A percentile compares a stretch with the other conserved stretches of the same genome.
Conservation (phyloP, 768 basidiomycete species). For the Termitomyces sp. region DNA sequence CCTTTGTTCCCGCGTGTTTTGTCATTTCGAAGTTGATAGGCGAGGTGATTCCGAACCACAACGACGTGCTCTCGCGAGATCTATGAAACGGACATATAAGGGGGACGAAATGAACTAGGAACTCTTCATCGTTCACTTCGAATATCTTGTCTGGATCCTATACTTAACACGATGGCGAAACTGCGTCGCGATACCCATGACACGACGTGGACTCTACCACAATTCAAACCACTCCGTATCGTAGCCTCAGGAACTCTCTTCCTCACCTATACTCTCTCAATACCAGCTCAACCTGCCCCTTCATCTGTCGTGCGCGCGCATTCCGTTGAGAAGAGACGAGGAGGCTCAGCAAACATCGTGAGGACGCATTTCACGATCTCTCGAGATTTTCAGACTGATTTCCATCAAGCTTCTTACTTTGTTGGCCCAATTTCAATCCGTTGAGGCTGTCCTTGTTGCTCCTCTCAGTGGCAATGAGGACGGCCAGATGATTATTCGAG, state of each 20-base stretch:
- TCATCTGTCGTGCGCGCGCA: conserved; percentile 63
- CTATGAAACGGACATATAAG: conserved; percentile 2
- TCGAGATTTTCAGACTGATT: conserved; percentile 1
- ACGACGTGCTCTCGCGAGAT: not conserved
- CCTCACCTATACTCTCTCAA: conserved; percentile 62
- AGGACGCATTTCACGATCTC: not conserved
- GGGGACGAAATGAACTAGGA: conserved; percentile 13
- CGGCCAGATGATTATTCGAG: conserved; percentile 53
- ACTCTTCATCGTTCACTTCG: not conserved
- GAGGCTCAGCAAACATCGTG: conserved; percentile 66
- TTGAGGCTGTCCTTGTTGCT: conserved; percentile 68
- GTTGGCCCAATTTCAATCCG: conserved; percentile 62
- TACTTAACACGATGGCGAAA: conserved; percentile 32
- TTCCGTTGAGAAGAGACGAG: conserved; percentile 59
- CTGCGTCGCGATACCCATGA: conserved; percentile 39
- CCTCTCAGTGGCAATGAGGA: conserved; percentile 71
- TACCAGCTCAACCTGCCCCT: conserved; percentile 56
- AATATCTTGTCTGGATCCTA: not conserved
- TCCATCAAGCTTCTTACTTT: conserved; percentile 49
- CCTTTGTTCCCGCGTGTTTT: not conserved
- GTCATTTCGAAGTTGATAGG: not conserved
- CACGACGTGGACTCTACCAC: conserved; percentile 17
- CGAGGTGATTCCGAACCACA: conserved; percentile 2
- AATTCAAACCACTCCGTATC: conserved; percentile 52
- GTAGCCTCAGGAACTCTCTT: conserved; percentile 81